Conservation (phyloP, 257 asterid species). For the Solanum piurae region DNA sequence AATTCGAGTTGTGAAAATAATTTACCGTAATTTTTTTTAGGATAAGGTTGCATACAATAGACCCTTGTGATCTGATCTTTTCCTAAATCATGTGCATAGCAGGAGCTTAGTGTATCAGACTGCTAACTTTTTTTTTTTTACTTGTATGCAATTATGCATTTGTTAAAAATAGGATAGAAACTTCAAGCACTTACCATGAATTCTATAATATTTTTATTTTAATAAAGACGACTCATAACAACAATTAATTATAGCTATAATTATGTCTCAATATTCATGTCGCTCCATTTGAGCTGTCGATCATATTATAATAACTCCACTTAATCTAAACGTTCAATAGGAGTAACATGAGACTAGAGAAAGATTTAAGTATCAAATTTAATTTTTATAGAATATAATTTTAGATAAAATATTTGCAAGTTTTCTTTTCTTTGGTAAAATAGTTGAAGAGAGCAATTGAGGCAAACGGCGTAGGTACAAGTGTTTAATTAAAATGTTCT, state of each 20-base stretch:
- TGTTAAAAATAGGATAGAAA: neutral
- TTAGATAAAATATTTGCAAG: neutral
- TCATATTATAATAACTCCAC: neutral
- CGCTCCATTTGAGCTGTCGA: neutral
- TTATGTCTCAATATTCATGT: neutral
- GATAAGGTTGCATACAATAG: neutral
- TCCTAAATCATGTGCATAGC: rapidly evolving
- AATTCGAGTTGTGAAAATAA: neutral
- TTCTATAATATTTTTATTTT: neutral
- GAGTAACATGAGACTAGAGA: neutral
- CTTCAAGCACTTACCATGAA: neutral
- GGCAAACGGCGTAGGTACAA: neutral
- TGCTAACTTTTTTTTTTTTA: neutral
- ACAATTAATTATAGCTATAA: neutral
- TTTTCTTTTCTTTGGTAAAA: neutral
- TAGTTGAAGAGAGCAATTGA: neutral
- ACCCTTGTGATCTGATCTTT: no score
- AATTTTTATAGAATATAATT: neutral
- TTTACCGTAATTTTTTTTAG: rapidly evolving
- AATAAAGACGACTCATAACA: neutral
- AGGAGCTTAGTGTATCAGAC: neutral
- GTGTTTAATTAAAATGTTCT: neutral
- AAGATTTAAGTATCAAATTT: neutral
- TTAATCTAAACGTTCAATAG: neutral
- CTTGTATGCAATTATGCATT: neutral